A percentile compares a stretch with the other conserved stretches of the same genome.
Conservation (phyloP, 768 basidiomycete genomes). For the Russula foetens region DNA sequence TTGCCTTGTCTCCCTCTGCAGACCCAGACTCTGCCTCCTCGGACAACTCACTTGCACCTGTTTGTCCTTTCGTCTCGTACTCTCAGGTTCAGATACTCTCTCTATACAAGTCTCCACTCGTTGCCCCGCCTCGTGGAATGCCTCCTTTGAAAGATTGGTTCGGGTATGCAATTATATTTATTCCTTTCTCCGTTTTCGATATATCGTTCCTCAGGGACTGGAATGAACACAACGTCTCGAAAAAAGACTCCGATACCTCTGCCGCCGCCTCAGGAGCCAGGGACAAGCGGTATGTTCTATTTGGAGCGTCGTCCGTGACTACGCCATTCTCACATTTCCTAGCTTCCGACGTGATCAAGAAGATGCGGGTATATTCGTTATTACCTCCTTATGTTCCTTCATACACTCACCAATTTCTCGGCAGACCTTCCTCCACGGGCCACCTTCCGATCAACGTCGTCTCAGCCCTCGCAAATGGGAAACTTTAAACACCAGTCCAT, state of each 20-base stretch:
- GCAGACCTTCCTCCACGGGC: slow-evolving; percentile 51
- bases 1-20: slow-evolving; percentile 25
- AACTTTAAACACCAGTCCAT: slow-evolving; percentile 86
- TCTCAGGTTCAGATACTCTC: slow-evolving; percentile 58
- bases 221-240: slow-evolving; percentile 55
- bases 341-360: slow-evolving; percentile 75
- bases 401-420: slow-evolving; percentile 6
- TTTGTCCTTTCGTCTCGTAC: slow-evolving; percentile 54
- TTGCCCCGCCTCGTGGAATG: slow-evolving; percentile 65
- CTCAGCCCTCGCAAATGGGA: slow-evolving; percentile 88
- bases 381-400: neutral
- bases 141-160: slow-evolving; percentile 83
- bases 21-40: slow-evolving; percentile 25
- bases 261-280: slow-evolving; percentile 43
- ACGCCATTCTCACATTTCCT: slow-evolving; percentile 16
- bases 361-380: slow-evolving; percentile 47
- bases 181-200: slow-evolving; percentile 12
- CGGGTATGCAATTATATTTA: slow-evolving; percentile 45
- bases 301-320: slow-evolving; percentile 4
- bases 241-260: slow-evolving; percentile 61
- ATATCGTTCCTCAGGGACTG: slow-evolving; percentile 32
- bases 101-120: slow-evolving; percentile 68
- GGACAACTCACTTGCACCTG: neutral
- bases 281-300: slow-evolving; percentile 51
- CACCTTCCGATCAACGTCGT: slow-evolving; percentile 60